Base-by-base conservation (phyloP, 352 stramenopile species). In the Blastocystis sp. region DNA sequence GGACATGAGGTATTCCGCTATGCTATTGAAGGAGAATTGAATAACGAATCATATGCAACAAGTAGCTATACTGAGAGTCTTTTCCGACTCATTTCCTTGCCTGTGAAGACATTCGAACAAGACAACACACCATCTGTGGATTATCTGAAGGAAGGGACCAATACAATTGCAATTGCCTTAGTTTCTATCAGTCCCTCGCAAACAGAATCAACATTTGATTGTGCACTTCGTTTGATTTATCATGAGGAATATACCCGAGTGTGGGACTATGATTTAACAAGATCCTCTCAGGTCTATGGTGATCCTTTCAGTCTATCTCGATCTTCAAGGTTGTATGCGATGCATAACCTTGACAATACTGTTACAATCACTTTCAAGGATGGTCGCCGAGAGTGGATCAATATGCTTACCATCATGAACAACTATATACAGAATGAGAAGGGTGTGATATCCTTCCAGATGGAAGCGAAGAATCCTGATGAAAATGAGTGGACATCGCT, bases 1-100 rank as follows among this genome's bases (percentile, higher is more conserved):
- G 70, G 70, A 41, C 13, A 50, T 64, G 70, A 81, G 65, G 70
- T 81, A 26, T 81, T 62, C 55, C 70, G 70, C 20, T 30, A 81
- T 76, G 65, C n/a, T 1, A 41, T 76, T 13, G 39, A 24, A 47
- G 65, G 65, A 34, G 26, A n/a, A 9, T 76, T 76, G 30, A 9
- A 6, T 13, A 41, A 26, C 16, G n/a, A n/a, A 7, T 76, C 65
- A 8, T n/a, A 13, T 13, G 65, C 41, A 47, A 24, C 34, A 20
- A 7, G 53, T n/a, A 54, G 30, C 7, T 76, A 76, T 76, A 41
- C 13, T 41, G 65, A 76, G 6, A n/a, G n/a, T n/a, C 13, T n/a
- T 1, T 76, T 47, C 26, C 41, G n/a, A 18, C 11, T 76, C 11
- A 41, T 76, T 26, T 47, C 65, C 13, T 41, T 76, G n/a, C 65